Evolutionary conservation across 2,329 filamentous ascomycete species (phyloP), one percentile per base, ranked within the genome.

Genomic region (Lithohypha guttulata): DNA sequence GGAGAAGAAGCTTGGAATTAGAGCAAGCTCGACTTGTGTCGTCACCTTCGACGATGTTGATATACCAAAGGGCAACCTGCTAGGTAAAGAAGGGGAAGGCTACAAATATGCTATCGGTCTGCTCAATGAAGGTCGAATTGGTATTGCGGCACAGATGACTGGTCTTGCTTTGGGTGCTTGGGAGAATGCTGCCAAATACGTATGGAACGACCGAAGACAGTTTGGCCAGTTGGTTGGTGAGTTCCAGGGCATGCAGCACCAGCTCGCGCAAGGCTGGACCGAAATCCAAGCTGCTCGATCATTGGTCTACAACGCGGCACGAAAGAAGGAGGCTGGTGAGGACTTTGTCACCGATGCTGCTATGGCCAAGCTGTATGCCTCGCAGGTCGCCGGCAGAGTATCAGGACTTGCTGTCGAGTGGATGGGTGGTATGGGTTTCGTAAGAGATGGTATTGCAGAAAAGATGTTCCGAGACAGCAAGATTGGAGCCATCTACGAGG

Each of bases 381-480:
- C 84, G 3, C 91, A 98, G 65, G 85, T 98, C 21, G 91, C 91
- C 0, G 83, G 84, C 14, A 78, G 77, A 39, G 89, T 98, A 14
- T 82, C 81, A 40, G 79, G 87, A 5, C 73, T 82, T 34, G 91
- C 89, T 0, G 77, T 98, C 19, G 91, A 98, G 66, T 98, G 91
- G 91, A 96, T 96, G 89, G 91, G 91, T 33, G 91, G 91, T 29
- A 96, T 98, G 91, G 91, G 91, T 31, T 98, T 98, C 54, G 91
- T 98, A 11, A 71, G 91, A 30, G 91, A 98, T 62, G 91, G 91
- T 0, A 77, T 94, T 42, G 91, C 91, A 1, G 91, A 98, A 76
- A 98, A 98, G 76, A 95, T 81, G 68, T 98, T 81, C 73, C 73
- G 91, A 32, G 91, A 98, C 61, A 91, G 83, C 71, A 98, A 96